Conservation (phyloP, 2,329 filamentous ascomycete genomes). For the Dothiorella sarmentorum region DNA sequence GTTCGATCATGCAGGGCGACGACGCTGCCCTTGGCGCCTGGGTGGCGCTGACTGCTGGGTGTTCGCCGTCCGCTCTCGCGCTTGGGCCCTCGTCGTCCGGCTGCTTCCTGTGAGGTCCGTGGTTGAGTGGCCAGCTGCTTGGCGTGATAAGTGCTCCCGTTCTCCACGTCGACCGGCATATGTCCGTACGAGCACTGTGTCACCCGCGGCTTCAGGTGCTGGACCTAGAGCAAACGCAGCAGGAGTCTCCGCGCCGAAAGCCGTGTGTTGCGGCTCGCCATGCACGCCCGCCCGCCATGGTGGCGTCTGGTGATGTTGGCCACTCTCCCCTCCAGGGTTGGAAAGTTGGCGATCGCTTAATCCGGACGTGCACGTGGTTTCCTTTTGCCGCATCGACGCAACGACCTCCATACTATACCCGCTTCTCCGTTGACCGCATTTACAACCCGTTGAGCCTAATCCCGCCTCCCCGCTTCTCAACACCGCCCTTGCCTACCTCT, state of each 20-base stretch:
- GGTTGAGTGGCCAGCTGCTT: not conserved
- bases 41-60: not conserved
- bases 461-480: slow-evolving; percentile 1
- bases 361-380: slow-evolving; percentile 13
- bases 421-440: slow-evolving; percentile 6
- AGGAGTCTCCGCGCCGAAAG: not conserved
- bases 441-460: slow-evolving; percentile 5
- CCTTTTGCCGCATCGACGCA: slow-evolving; percentile 1
- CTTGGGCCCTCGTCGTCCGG: slow-evolving; percentile 2
- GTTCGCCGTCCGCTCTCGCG: not conserved
- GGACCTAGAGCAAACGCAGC: not conserved
- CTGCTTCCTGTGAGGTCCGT: not conserved
- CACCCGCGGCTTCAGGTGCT: not conserved
- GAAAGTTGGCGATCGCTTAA: not conserved
- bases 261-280: not conserved
- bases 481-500: slow-evolving; percentile 12
- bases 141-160: not conserved
- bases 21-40: slow-evolving; percentile 8
- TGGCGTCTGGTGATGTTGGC: not conserved
- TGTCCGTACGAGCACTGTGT: slow-evolving; percentile 7
- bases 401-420: not conserved
- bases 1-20: slow-evolving; percentile 5
- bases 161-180: slow-evolving; percentile 3
- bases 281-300: not conserved
- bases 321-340: not conserved